Evolutionary conservation across 192 early-diverging fungal genomes (phyloP).

Genomic region (Coemansia sp.): DNA sequence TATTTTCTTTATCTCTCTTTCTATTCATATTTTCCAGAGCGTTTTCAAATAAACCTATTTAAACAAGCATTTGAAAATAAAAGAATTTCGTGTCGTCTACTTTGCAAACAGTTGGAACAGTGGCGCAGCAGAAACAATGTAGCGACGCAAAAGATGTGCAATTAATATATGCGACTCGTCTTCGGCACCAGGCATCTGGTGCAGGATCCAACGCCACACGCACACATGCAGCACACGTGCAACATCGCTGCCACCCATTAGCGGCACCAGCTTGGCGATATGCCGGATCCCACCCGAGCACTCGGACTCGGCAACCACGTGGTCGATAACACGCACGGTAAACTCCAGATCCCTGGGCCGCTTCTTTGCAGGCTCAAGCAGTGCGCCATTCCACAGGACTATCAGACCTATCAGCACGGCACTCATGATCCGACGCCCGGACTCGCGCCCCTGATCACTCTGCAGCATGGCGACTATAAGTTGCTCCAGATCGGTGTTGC

Average conservation of each 20-base stretch:
- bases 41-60: background rate
- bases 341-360: constrained; percentile 29
- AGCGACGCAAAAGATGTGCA: constrained; percentile 33
- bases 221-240: constrained; percentile 35
- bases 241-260: constrained; percentile 26
- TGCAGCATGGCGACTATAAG: constrained; percentile 16
- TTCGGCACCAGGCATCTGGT: constrained; percentile 33
- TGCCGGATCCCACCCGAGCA: background rate
- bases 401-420: constrained; percentile 32
- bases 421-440: constrained; percentile 20
- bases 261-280: constrained; percentile 20
- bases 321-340: constrained; percentile 20
- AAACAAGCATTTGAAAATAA: no score
- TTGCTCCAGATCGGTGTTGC: constrained; percentile 25
- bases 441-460: constrained; percentile 4
- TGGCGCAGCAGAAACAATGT: constrained; percentile 28
- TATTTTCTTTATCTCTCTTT: constrained; percentile 5
- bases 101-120: constrained; percentile 15
- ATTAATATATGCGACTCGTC: constrained; percentile 29
- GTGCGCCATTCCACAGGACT: constrained; percentile 43
- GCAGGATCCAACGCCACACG: constrained; percentile 44
- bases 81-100: background rate
- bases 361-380: constrained; percentile 27
- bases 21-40: constrained; percentile 3
- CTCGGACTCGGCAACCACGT: constrained; percentile 16